These are phyloP conservation scores for Candida dubliniensis DNA, from an alignment of 1,139 yeast species.

Conservation along the genomic window DNA sequence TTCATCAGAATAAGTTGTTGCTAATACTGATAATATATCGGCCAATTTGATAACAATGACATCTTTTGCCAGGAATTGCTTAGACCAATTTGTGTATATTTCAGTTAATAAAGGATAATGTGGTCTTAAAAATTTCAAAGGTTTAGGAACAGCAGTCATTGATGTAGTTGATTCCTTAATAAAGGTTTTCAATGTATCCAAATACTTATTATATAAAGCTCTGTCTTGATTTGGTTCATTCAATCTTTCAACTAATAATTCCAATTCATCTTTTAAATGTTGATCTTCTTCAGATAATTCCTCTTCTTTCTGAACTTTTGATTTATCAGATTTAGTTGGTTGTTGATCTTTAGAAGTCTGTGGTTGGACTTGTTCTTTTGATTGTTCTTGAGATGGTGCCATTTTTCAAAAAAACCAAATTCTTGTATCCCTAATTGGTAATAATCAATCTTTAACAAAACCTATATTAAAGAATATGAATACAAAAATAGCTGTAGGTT, in stretches of 20 bases:
- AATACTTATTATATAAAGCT: slow-evolving; percentile 55
- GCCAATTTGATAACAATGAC: slow-evolving; percentile 45
- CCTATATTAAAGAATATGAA: background rate
- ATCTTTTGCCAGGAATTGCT: slow-evolving; percentile 52
- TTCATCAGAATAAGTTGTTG: slow-evolving; percentile 91
- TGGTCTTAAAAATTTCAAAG: slow-evolving; percentile 91
- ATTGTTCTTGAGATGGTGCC: slow-evolving; percentile 26
- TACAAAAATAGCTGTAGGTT: background rate
- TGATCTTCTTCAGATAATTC: slow-evolving; percentile 94
- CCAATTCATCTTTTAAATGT: slow-evolving; percentile 83
- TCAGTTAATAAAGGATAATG: slow-evolving; percentile 68
- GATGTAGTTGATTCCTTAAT: slow-evolving; percentile 94
- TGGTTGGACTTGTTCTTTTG: slow-evolving; percentile 9
- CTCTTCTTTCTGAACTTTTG: slow-evolving; percentile 50
- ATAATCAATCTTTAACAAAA: background rate
- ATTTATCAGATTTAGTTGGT: slow-evolving; percentile 11
- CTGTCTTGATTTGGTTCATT: slow-evolving; percentile 42
- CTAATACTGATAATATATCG: slow-evolving; percentile 87
- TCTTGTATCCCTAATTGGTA: background rate
- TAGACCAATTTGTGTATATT: slow-evolving; percentile 67
- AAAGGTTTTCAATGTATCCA: slow-evolving; percentile 68
- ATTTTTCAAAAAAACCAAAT: no score
- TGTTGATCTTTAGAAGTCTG: slow-evolving; percentile 15
- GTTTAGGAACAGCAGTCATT: slow-evolving; percentile 99
- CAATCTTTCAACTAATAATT: slow-evolving; percentile 79